These are phyloP conservation scores for Malassezia caprae DNA, from an alignment of 1,284 basidiomycete species.

Conservation along the genomic window DNA sequence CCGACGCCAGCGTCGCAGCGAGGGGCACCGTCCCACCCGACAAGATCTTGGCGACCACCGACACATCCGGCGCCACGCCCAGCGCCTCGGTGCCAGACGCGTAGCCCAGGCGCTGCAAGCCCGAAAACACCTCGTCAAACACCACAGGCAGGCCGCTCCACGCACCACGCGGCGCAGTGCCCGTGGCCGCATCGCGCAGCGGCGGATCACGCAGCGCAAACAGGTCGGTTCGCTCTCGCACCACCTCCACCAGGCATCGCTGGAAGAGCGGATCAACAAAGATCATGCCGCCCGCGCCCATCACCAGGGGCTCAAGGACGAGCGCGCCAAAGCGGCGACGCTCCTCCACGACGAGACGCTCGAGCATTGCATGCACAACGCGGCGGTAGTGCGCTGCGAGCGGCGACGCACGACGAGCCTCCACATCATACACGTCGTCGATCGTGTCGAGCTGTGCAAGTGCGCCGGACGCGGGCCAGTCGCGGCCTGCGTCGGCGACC, in stretches of 20 bases:
- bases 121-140: slow-evolving; percentile 92
- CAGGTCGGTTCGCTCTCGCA: slow-evolving; percentile 55
- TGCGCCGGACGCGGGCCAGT: background rate
- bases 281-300: slow-evolving; percentile 94
- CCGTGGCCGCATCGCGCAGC: slow-evolving; percentile 5
- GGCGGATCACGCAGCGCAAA: slow-evolving; percentile 48
- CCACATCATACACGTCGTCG: slow-evolving; percentile 63
- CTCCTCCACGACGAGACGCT: slow-evolving; percentile 50
- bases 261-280: slow-evolving; percentile 97
- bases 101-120: slow-evolving; percentile 71
- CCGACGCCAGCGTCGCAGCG: slow-evolving; percentile 62
- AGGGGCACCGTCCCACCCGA: slow-evolving; percentile 87
- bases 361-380: slow-evolving; percentile 57
- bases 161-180: slow-evolving; percentile 1
- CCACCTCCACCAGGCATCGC: slow-evolving; percentile 69
- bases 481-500: background rate
- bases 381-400: slow-evolving; percentile 61
- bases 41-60: slow-evolving; percentile 83
- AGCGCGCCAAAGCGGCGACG: slow-evolving; percentile 57
- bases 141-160: slow-evolving; percentile 79
- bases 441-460: slow-evolving; percentile 51
- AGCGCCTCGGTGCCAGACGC: slow-evolving; percentile 26
- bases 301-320: slow-evolving; percentile 79
- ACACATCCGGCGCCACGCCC: slow-evolving; percentile 55
- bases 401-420: slow-evolving; percentile 55